phyloP scores from a whole-genome alignment of 495 filamentous ascomycete genomes.

The Letharia lupina region DNA sequence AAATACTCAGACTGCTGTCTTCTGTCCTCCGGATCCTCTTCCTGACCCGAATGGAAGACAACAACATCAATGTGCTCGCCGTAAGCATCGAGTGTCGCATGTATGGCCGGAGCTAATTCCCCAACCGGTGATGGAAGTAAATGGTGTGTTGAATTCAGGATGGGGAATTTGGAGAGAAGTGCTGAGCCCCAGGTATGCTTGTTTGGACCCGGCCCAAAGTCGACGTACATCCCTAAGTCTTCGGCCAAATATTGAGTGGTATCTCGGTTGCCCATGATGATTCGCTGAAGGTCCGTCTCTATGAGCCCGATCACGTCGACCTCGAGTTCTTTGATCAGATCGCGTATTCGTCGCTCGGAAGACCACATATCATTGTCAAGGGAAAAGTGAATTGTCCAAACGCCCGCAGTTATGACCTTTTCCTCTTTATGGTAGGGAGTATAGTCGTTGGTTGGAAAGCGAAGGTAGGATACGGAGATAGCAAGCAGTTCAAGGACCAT shows the following conservation, averaged over 20 bases:
- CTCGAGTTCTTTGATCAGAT: constrained; percentile 87
- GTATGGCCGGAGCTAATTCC: constrained; percentile 91
- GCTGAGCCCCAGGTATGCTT: constrained; percentile 98
- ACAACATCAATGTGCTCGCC: constrained; percentile 86
- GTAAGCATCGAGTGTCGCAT: constrained; percentile 90
- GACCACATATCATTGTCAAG: constrained; percentile 99
- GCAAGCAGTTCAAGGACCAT: constrained; percentile 68
- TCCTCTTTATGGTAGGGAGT: constrained; percentile 79
- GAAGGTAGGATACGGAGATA: constrained; percentile 73
- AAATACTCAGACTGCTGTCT: constrained; percentile 83
- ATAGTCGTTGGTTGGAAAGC: constrained; percentile 91
- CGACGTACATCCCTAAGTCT: constrained; percentile 95
- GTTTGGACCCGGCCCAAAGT: constrained; percentile 95
- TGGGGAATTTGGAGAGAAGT: constrained; percentile 93
- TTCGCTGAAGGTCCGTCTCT: constrained; percentile 88
- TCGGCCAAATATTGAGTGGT: constrained; percentile 92
- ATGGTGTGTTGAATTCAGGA: constrained; percentile 94
- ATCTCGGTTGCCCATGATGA: constrained; percentile 99
- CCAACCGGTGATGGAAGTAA: constrained; percentile 87
- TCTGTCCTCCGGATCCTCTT: constrained; percentile 93
- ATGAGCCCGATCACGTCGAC: constrained; percentile 91
- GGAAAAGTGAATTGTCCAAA: constrained; percentile 98
- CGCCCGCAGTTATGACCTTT: constrained; percentile 81
- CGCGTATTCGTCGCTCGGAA: constrained; percentile 85
- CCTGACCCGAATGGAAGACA: constrained; percentile 98